These are phyloP conservation scores for Agrocybe chaxingu DNA, from an alignment of 768 basidiomycete species.

Conservation along the genomic window DNA sequence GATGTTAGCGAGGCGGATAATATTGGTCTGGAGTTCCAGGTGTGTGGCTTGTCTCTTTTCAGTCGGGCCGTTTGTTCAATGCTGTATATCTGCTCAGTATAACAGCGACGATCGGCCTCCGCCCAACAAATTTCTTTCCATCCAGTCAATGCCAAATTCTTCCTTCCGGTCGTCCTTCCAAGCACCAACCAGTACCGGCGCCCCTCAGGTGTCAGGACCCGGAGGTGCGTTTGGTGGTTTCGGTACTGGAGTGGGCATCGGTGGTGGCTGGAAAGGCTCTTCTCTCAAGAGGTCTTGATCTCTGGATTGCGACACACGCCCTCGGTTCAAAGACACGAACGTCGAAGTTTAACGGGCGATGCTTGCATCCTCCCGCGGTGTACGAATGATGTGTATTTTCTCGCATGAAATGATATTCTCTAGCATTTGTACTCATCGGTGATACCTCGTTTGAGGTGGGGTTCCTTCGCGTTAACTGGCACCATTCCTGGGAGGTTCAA, in stretches of 20 bases:
- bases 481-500: too few relatives aligned
- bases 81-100: conserved; percentile 42
- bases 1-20: conserved; percentile 82
- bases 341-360: too few relatives aligned
- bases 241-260: conserved; percentile 23
- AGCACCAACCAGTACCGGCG: conserved; percentile 9
- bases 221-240: conserved; percentile 20
- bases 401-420: too few relatives aligned
- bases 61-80: conserved; percentile 14
- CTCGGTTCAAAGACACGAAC: too few relatives aligned
- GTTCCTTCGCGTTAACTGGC: too few relatives aligned
- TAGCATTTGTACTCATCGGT: too few relatives aligned
- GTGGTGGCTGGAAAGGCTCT: conserved; percentile 2
- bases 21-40: conserved; percentile 90
- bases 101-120: conserved; percentile 86
- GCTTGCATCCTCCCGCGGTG: too few relatives aligned
- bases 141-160: conserved; percentile 66
- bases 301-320: too few relatives aligned
- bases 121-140: conserved; percentile 78
- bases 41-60: conserved; percentile 27
- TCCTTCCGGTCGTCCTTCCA: conserved; percentile 70
- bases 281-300: too few relatives aligned
- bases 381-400: too few relatives aligned
- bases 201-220: conserved; percentile 1
- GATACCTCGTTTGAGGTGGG: too few relatives aligned